Base-by-base conservation (phyloP, 2,329 filamentous ascomycete genomes). In the Fusarium fracticaudum region DNA sequence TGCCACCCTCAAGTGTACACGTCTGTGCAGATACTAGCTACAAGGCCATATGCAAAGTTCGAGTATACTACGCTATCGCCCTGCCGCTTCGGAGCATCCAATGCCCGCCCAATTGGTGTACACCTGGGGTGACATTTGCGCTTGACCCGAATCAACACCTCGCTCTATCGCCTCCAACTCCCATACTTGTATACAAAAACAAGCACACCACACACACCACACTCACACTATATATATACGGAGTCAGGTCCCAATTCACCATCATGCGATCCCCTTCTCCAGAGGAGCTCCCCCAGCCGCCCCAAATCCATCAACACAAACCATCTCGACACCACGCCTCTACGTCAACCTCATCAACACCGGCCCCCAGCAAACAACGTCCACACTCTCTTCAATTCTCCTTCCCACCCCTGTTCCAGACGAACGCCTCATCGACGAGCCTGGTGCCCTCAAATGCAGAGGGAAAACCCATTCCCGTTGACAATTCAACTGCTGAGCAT, bases 361-460 rank as follows among this genome's bases (percentile, higher is more conserved):
- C 67, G 38, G 57, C 69, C 55, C 50, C 72, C 37, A 71, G 75
- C 61, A 80, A 80, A 47, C 65, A 77, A 65, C 80, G 79, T 65
- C 79, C 80, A 57, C 81, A 82, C 51, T 81, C 85, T 26, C 79
- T 87, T n/a, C 84, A 87, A 38, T 84, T 86, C 74, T 85, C 85
- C 55, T 85, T 89, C 69, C 85, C 85, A 45, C 84, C 85, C 18
- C 82, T 87, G 53, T 86, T 86, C 72, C 84, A 86, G 67, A 83
- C 85, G 59, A 86, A 87, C 65, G 81, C 84, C 5, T 87, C 88
- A 18, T 88, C 87, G 22, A 87, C 87, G 7, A 89, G 86, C 38
- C 82, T 90, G 6, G 85, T 87, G 41, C 82, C 87, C 33, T 89
- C 86, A 33, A 88, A 85, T n/a, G 88, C 88, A 53, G 85, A 89